Conservation (phyloP, 208 protist species). For the Tetramitus jugosus region DNA sequence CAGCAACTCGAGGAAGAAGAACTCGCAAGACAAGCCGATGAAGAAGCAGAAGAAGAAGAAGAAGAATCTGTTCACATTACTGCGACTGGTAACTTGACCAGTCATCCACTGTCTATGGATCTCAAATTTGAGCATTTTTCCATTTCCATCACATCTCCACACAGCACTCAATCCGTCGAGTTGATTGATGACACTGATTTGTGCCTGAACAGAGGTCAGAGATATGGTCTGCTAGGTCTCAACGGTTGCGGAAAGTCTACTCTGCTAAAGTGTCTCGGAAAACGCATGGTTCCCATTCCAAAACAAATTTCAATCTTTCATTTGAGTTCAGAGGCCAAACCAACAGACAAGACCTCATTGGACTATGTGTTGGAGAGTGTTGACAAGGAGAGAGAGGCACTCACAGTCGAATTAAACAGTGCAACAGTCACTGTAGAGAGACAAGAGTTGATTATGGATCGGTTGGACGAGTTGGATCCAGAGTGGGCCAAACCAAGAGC, state of each 20-base stretch:
- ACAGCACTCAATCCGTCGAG: too few relatives aligned
- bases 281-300: constrained; percentile 80
- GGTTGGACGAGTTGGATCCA: constrained; percentile 41
- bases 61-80: too few relatives aligned
- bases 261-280: constrained; percentile 80
- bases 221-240: constrained; percentile 85
- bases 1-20: too few relatives aligned
- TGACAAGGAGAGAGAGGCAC: constrained; percentile 21
- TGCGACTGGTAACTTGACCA: too few relatives aligned
- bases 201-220: constrained; percentile 38
- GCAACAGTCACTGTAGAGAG: constrained; percentile 51
- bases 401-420: neutral
- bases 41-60: too few relatives aligned
- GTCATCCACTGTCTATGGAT: too few relatives aligned
- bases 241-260: constrained; percentile 69
- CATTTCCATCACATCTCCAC: too few relatives aligned
- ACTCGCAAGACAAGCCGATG: too few relatives aligned
- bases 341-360: constrained; percentile 57
- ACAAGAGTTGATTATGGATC: constrained; percentile 68
- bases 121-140: too few relatives aligned
- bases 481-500: constrained; percentile 71
- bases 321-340: constrained; percentile 90
- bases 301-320: constrained; percentile 90
- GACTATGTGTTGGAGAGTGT: constrained; percentile 68
- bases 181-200: constrained; percentile 41